Evolutionary conservation across 176 grass and related monocot species (phyloP), one percentile per base, ranked within the genome.

Genomic region (Elaeis guineensis): DNA sequence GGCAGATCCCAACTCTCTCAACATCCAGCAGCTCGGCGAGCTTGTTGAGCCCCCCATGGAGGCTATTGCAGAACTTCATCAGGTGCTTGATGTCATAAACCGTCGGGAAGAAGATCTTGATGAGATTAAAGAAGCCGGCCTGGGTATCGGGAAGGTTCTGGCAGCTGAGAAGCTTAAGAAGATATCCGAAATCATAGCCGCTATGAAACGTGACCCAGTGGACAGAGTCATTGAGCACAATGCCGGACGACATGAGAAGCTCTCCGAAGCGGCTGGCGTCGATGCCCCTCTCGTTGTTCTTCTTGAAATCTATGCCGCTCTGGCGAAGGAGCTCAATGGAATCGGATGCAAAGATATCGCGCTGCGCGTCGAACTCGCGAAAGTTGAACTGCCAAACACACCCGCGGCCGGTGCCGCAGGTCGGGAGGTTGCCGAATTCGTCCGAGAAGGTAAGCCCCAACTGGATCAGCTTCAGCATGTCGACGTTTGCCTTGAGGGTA

Each of bases 321-420:
- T 79, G 87, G 11, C 92, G 78, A 21, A 97, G 84, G 19, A 97
- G 75, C 30, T 97, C 92, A 55, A 97, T 97, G 62, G 92, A 97
- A 75, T 97, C 92, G 6, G 84, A 75, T 0, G 92, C 92, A 65
- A 58, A 91, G 5, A 91, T 77, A 68, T 97, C 92, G 15, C 58
- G 73, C 8, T 75, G 67, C 25, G 77, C 81, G 62, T 97, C 87
- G 39, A 97, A 97, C 81, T 97, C 92, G 21, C 92, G 84, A 70
- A 97, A 97, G 68, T 97, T 97, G 55, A 97, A 91, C 84, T 97
- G 87, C 87, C 87, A 97, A 0, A 97, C 87, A 56, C 87, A 85
- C 16, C 92, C 84, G 11, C 84, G 83, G 4, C 62, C 81, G 19
- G 72, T 72, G 17, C 92, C 87, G 32, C 89, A 86, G 2, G 81